Conservation (phyloP, 2,329 filamentous ascomycete genomes). For the Rutstroemia sydowiana region DNA sequence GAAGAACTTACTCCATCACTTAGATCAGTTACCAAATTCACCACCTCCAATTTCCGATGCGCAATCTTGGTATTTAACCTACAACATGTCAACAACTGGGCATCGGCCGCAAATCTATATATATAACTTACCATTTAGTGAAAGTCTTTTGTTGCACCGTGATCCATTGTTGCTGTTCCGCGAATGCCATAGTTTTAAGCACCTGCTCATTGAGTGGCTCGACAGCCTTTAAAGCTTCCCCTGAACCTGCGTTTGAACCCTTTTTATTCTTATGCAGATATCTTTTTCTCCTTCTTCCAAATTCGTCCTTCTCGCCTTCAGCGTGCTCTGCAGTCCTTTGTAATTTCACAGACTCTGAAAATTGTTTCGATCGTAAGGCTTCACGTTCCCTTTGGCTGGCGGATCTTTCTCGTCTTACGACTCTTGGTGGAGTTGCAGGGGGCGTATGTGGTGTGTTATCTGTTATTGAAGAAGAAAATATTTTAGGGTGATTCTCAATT, state of each 20-base stretch:
- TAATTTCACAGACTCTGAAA: constrained; percentile 7
- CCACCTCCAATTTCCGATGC: constrained; percentile 68
- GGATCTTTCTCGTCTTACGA: constrained; percentile 6
- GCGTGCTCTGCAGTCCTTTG: constrained; percentile 6
- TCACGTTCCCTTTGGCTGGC: constrained; percentile 10
- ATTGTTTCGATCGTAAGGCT: constrained; percentile 8
- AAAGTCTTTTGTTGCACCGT: constrained; percentile 97
- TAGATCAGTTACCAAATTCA: constrained; percentile 81
- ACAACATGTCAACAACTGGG: constrained; percentile 9
- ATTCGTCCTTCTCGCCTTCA: background rate
- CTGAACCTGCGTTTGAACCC: constrained; percentile 7
- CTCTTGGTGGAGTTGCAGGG: constrained; percentile 8
- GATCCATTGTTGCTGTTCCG: constrained; percentile 61
- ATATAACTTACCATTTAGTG: constrained; percentile 71
- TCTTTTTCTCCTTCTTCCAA: constrained; percentile 8
- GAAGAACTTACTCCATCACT: constrained; percentile 79
- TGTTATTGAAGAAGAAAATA: constrained; percentile 6
- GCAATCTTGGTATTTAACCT: constrained; percentile 96
- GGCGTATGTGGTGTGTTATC: constrained; percentile 9
- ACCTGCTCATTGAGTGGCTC: constrained; percentile 28
- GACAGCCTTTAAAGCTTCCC: constrained; percentile 24
- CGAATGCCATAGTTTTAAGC: constrained; percentile 51
- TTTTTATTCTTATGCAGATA: constrained; percentile 7
- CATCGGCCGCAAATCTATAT: constrained; percentile 1
- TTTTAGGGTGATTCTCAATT: constrained; percentile 5